Evolutionary conservation across 257 asterid genomes (phyloP), one percentile per base, ranked within the genome.

Genomic region (Anisodus acutangulus): DNA sequence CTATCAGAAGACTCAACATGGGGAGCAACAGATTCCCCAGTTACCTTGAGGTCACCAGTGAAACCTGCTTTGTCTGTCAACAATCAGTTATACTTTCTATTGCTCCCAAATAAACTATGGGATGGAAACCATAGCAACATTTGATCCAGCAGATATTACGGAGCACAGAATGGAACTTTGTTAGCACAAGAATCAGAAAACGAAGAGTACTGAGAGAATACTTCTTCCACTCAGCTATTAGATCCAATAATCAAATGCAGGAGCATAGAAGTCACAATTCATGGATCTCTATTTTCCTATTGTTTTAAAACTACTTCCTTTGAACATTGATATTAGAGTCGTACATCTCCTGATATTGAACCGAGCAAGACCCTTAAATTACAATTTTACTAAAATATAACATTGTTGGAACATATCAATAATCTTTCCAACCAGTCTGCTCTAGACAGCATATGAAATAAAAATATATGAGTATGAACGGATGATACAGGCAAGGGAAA

Each of bases 11-110:
- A 78, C 70, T 86, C 82, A 41, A 69, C 41, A 11, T 57, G 70
- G 67, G 79, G 49, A 60, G 81, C 7, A 41, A 78, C 85, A 78
- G 88, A 62, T 45, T 84, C 85, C 39, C n/a, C 81, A 45, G 6
- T 51, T 58, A 43, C 89, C 88, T 83, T 88, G 83, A 83, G 35
- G 88, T 55, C 83, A 89, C 85, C 87, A 80, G 11, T 69, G 55
- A 81, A 86, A 90, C 86, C 97, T 93, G 90, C 87, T 88, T 85
- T 63, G 87, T 82, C 79, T 69, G 84, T 70, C 64, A 88, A 41
- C 31, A 41, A 83, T 82, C 78, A 83, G 64, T 79, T n/a, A 63
- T 51, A 76, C 63, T 26, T 76, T 51, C 81, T 53, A 53, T 76
- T 76, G 64, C 81, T 51, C 81, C 45, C 81, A 76, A 51, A 22